These are phyloP conservation scores for Xylaria sp. DNA, from an alignment of 2,329 filamentous ascomycete species.

Conservation along the genomic window DNA sequence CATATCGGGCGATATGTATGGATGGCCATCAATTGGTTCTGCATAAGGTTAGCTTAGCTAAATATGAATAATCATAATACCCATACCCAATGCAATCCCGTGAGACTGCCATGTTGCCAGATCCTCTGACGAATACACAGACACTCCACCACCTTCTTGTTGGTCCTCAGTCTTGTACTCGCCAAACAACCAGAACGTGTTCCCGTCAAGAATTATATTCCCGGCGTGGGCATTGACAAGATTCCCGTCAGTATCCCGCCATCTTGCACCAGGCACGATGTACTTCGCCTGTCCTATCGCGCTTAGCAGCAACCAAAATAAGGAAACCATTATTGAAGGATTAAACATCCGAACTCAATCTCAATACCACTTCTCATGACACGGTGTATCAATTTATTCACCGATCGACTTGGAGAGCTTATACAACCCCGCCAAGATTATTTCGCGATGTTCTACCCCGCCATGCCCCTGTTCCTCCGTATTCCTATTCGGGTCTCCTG, in stretches of 20 bases:
- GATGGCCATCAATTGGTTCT: conserved; percentile 64
- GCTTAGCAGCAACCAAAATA: conserved; percentile 37
- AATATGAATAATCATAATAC: not conserved
- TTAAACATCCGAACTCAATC: conserved; percentile 18
- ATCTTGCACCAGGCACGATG: conserved; percentile 70
- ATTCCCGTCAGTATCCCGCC: conserved; percentile 69
- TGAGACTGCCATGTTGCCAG: conserved; percentile 68
- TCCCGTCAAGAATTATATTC: conserved; percentile 62
- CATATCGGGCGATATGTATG: conserved; percentile 63
- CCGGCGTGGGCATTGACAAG: conserved; percentile 71
- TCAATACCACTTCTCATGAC: not conserved
- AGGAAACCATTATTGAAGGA: not conserved
- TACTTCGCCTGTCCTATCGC: conserved; percentile 56
- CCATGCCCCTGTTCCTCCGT: conserved; percentile 21
- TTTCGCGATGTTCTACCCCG: conserved; percentile 34
- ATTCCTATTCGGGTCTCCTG: not conserved
- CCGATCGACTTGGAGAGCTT: not conserved
- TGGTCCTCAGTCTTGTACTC: conserved; percentile 69
- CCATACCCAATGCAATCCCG: conserved; percentile 64
- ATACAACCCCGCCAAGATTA: conserved; percentile 27
- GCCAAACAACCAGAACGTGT: conserved; percentile 70
- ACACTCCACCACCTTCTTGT: conserved; percentile 68
- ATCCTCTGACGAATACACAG: conserved; percentile 70
- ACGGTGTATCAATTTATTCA: conserved; percentile 14
- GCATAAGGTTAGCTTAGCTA: conserved; percentile 15